Evolutionary conservation across 345 rosid genomes (phyloP).

Genomic region (Pistacia vera): DNA sequence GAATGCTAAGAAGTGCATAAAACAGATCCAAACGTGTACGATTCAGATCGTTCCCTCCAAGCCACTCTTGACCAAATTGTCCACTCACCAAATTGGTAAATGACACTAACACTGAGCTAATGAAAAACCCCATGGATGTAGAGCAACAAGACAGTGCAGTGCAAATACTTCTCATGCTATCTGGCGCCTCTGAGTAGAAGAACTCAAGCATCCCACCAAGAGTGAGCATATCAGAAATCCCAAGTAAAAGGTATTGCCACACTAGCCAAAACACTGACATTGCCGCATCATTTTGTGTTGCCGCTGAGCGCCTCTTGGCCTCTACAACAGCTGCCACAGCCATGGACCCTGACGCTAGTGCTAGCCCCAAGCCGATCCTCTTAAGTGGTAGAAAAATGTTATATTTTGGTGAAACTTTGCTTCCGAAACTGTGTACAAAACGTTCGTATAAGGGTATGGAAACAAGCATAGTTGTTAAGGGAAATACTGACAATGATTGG

Average conservation of each 20-base stretch:
- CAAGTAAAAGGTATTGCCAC: slow-evolving; percentile 51
- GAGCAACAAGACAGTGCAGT: slow-evolving; percentile 68
- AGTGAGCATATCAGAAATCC: slow-evolving; percentile 57
- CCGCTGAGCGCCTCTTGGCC: slow-evolving; percentile 36
- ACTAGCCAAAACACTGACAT: slow-evolving; percentile 60
- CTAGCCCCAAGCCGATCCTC: slow-evolving; percentile 53
- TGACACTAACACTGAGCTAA: slow-evolving; percentile 49
- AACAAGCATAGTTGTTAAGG: slow-evolving; percentile 46
- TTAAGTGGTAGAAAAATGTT: slow-evolving; percentile 38
- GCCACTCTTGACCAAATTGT: slow-evolving; percentile 41
- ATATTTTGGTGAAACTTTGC: not conserved
- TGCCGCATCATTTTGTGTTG: not conserved
- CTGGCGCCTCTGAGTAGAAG: slow-evolving; percentile 57
- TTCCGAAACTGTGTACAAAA: slow-evolving; percentile 1
- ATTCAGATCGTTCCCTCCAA: slow-evolving; percentile 44
- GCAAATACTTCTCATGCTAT: slow-evolving; percentile 48
- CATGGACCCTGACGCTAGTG: slow-evolving; percentile 53
- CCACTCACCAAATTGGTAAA: slow-evolving; percentile 36
- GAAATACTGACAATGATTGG: slow-evolving; percentile 46
- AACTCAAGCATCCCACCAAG: slow-evolving; percentile 71
- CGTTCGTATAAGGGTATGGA: slow-evolving; percentile 47
- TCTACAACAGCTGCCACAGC: slow-evolving; percentile 52
- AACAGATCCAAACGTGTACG: slow-evolving; percentile 46
- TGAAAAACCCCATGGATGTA: slow-evolving; percentile 53
- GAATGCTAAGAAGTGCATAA: slow-evolving; percentile 43